phyloP scores from a whole-genome alignment of 2,329 filamentous ascomycete genomes.

The Pyricularia pennisetigena region DNA sequence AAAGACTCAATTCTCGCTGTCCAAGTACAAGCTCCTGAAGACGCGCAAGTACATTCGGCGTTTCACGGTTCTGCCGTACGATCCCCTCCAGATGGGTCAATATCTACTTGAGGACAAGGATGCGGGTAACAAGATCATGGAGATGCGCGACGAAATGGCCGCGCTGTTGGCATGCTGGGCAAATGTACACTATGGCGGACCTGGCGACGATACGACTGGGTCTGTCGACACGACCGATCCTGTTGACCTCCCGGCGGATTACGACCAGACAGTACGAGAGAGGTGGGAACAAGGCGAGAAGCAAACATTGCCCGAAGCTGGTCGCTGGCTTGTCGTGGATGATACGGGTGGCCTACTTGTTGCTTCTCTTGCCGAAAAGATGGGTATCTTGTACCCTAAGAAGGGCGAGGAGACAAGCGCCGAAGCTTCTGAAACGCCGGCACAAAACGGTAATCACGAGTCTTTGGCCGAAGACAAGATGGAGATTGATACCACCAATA shows the following conservation, averaged over 20 bases:
- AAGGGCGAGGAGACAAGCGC: conserved; percentile 12
- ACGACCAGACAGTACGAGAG: neutral
- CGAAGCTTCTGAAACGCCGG: neutral
- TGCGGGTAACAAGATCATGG: conserved; percentile 61
- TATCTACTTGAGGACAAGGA: conserved; percentile 77
- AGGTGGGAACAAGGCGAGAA: neutral
- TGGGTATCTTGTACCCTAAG: conserved; percentile 62
- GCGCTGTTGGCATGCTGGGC: conserved; percentile 80
- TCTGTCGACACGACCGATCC: conserved; percentile 10
- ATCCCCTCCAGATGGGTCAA: conserved; percentile 64
- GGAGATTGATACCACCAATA: neutral
- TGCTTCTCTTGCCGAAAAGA: conserved; percentile 77
- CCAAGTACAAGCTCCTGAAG: conserved; percentile 94
- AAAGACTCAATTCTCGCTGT: conserved; percentile 87
- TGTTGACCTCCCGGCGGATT: neutral
- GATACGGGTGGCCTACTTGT: conserved; percentile 78
- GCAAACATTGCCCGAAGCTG: conserved; percentile 12
- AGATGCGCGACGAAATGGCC: conserved; percentile 75
- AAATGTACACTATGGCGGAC: conserved; percentile 67
- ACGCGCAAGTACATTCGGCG: conserved; percentile 85
- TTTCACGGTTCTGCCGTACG: conserved; percentile 77
- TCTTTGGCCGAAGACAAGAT: conserved; percentile 1
- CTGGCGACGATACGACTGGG: neutral
- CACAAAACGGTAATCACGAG: neutral
- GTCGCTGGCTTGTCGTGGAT: conserved; percentile 72